Base-by-base conservation (phyloP, 441 rosid species). In the Isatis lusitanica region DNA sequence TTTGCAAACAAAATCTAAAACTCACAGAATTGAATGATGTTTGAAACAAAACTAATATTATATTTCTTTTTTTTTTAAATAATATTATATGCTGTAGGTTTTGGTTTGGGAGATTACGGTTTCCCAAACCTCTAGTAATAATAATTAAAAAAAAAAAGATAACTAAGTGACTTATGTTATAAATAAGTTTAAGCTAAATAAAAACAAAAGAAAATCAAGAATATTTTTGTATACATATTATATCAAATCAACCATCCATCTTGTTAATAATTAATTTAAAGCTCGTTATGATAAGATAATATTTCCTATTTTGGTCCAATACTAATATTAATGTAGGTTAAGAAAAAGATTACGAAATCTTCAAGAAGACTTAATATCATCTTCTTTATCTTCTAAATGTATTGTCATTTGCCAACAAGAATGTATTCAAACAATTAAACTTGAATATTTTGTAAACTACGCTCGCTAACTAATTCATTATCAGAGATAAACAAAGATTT, bases 331-430 rank as follows among this genome's bases (percentile, higher is more conserved):
- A 2, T 58, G 15, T 61, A 61, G 68, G 68, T 61, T 36, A 38
- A 16, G 42, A 38, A 40, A 30, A 62, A 71, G 62, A 71, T 71
- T 40, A 48, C 74, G 52, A 71, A 61, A 71, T 71, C 69, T 63
- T 53, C 38, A 33, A 17, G 63, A 63, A 53, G 36, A 63, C 52
- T 12, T 28, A 71, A 71, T 42, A 30, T 42, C 53, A 16, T 30
- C 51, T 48, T 61, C 30, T 16, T 18, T 12, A 51, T 61, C n/a
- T 17, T 28, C 62, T 15, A 30, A 50, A 61, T 62, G 35, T 50
- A 51, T 53, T 53, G 59, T 9, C 35, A 53, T 71, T 62, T n/a
- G 43, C 75, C 63, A 62, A 39, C 26, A 44, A 40, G 63, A 40
- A 51, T 62, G 4, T 71, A 52, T 42, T 62, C 13, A 62, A 71